Conservation (phyloP, 73 alveolate species). For the Uronychia setigera region DNA sequence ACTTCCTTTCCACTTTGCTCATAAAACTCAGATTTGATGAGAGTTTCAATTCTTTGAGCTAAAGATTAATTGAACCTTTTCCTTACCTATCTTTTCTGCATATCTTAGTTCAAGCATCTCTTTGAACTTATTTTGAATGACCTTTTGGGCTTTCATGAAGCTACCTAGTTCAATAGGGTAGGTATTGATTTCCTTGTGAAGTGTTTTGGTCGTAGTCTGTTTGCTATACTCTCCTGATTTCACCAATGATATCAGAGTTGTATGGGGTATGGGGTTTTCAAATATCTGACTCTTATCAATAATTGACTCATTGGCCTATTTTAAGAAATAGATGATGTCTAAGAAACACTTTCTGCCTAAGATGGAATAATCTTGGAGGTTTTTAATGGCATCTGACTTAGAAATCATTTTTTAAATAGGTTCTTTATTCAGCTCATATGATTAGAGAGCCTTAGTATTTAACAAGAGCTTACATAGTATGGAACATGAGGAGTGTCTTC, state of each 20-base stretch:
- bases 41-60: slow-evolving; percentile 35
- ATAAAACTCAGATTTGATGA: slow-evolving; percentile 34
- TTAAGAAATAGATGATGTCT: slow-evolving; percentile 40
- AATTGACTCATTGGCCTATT: slow-evolving; percentile 14
- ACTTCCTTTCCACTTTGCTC: slow-evolving; percentile 28
- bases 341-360: slow-evolving; percentile 37
- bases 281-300: slow-evolving; percentile 24
- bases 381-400: slow-evolving; percentile 32
- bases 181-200: slow-evolving; percentile 1
- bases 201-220: slow-evolving; percentile 4
- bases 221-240: slow-evolving; percentile 19
- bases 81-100: slow-evolving; percentile 30
- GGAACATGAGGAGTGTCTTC: slow-evolving; percentile 10
- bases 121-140: slow-evolving; percentile 34
- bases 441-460: slow-evolving; percentile 15
- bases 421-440: slow-evolving; percentile 33
- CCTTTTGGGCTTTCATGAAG: slow-evolving; percentile 36
- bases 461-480: not conserved
- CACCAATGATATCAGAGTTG: slow-evolving; percentile 4
- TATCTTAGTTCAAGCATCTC: slow-evolving; percentile 44
- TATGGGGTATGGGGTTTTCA: slow-evolving; percentile 38
- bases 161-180: slow-evolving; percentile 35
- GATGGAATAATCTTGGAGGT: slow-evolving; percentile 37
- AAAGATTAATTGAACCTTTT: too few relatives aligned
- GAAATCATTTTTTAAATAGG: slow-evolving; percentile 32